Evolutionary conservation across 2,329 filamentous ascomycete genomes (phyloP), one percentile per base, ranked within the genome.

Genomic region (Clonostachys solani): DNA sequence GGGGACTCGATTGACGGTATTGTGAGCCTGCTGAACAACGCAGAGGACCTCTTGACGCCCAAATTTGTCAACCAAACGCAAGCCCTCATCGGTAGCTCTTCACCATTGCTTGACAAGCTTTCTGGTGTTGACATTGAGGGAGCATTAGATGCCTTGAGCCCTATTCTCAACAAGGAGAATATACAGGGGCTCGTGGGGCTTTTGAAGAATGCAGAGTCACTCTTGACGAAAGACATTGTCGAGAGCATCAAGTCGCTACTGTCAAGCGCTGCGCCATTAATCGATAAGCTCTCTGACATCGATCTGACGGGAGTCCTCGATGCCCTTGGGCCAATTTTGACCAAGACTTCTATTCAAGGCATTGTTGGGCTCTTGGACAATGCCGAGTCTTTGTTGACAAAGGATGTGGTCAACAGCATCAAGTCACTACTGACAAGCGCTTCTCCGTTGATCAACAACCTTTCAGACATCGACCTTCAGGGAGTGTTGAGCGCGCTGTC

Each of bases 361-460:
- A 51, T 66, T 15, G 52, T 69, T 8, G 61, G 60, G 10, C 49
- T 70, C 1, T 55, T 69, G 6, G 56, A 60, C 6, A 60, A 69
- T 35, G 60, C 65, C 1, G 54, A 62, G 44, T 36, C 50, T 6
- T 56, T 65, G 1, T 48, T 65, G 1, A 60, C 57, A 1, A 50
- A 50, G n/a, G 16, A 57, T 5, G 50, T 52, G 4, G 55, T 59
- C 5, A 47, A 50, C 0, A 51, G 51, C 33, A 52, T 49, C 46
- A 56, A 55, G 44, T 46, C 45, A 19, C 45, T 53, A 18, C 37
- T 52, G 44, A 13, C 43, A 16, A 54, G 53, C 15, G 57, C 52
- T 6, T 55, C 50, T 16, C 60, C 55, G 3, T 46, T 60, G 5
- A 54, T 64, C 3, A 52, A 63, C 2, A 54, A 53, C 5, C 34